Evolutionary conservation across 192 early-diverging fungal genomes (phyloP), one percentile per base, ranked within the genome.

Genomic region (Podila minutissima): DNA sequence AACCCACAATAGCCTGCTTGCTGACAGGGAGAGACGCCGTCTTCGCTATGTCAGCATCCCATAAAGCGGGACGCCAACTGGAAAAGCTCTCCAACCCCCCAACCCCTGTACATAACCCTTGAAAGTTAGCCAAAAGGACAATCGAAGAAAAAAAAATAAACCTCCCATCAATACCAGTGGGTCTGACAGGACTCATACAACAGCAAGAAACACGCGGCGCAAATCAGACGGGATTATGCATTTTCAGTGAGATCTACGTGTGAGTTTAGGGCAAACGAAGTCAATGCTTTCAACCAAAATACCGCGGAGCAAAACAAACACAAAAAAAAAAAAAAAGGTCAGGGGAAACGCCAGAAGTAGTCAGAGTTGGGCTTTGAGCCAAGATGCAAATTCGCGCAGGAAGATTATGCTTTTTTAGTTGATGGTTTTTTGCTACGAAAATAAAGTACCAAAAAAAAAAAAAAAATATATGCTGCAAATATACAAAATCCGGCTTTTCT

Each of bases 41-140:
- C 46, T 76, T 15, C 74, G 74, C 8, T 76, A 76, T 26, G 41
- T 76, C 58, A 76, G 74, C 58, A 76, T 76, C 55, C 74, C 74
- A 17, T 76, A 66, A 61, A 53, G 28, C 53, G 17, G 24, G 53
- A 46, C 41, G 41, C 41, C 48, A 71, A 51, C 22, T 29, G 29
- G 29, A 3, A 22, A 55, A 20, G 37, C 41, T 17, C 15, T 17
- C 3, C 41, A 17, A n/a, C n/a, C 41, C 15, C 41, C 2, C 41
- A 12, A 13, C 38, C 38, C 15, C 41, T 46, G 41, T 46, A 46
- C 41, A 46, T 46, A 46, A 1, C 12, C 41, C 41, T 46, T 46
- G 12, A 3, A 13, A 46, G 15, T 2, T 46, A 46, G 41, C 41
- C 35, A 37, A 46, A 46, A 17, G 41, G 8, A 46, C 15, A 29